phyloP scores from a whole-genome alignment of 495 filamentous ascomycete species.

The Gamarada debralockiae region DNA sequence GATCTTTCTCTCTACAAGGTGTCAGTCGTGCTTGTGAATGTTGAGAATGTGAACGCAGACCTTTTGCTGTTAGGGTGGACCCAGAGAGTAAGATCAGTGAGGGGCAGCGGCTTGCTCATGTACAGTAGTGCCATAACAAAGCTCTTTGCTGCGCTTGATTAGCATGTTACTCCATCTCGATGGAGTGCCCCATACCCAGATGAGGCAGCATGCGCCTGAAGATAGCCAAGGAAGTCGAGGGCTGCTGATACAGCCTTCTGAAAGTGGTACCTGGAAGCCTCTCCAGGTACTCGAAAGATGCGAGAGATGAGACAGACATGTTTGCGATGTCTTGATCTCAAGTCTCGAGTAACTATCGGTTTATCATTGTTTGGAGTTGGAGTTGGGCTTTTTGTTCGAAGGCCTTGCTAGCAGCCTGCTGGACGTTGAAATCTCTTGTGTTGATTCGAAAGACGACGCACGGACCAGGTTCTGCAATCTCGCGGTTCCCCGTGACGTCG shows the following conservation, averaged over 20 bases:
- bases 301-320: conserved; percentile 67
- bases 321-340: conserved; percentile 20
- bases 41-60: conserved; percentile 29
- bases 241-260: conserved; percentile 87
- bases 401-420: too few relatives aligned
- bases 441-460: too few relatives aligned
- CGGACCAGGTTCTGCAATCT: too few relatives aligned
- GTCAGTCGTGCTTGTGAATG: not conserved
- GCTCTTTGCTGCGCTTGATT: conserved; percentile 64
- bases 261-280: conserved; percentile 85
- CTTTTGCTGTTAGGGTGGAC: conserved; percentile 68
- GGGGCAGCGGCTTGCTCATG: conserved; percentile 68
- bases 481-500: too few relatives aligned
- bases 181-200: conserved; percentile 60
- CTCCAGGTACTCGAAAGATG: conserved; percentile 84
- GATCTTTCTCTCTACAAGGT: conserved; percentile 63
- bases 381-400: conserved; percentile 31
- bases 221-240: conserved; percentile 89
- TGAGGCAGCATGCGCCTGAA: conserved; percentile 96
- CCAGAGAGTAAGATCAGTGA: conserved; percentile 78
- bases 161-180: conserved; percentile 1
- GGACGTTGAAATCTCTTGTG: too few relatives aligned
- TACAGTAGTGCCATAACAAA: conserved; percentile 95
- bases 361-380: conserved; percentile 20
- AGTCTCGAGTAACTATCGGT: conserved; percentile 20